Base-by-base conservation (phyloP, 768 basidiomycete species). In the Pleurotus djamor region DNA sequence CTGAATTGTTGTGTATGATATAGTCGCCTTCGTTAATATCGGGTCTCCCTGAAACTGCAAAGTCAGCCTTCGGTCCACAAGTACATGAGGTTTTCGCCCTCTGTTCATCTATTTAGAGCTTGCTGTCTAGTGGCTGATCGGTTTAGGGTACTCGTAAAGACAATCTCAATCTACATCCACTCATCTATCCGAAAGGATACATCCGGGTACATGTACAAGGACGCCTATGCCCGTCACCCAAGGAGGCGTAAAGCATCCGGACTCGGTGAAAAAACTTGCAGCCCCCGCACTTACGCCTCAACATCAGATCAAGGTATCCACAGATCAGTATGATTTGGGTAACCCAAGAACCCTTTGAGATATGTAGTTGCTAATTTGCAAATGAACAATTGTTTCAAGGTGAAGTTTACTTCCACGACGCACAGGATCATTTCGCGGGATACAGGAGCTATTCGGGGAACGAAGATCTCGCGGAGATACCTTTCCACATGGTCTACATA, bases 1-100 rank as follows among this genome's bases (percentile, higher is more conserved):
- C 68, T 83, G 76, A 67, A 58, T 8, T 47, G 17, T 8, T 12
- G 21, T 28, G 21, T 28, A 28, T 28, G 21, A 28, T 28, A 28
- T 28, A 28, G 21, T 28, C 21, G 21, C 21, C 21, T 28, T 28
- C 21, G 21, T 28, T 43, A 43, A 43, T n/a, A 43, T 43, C 10
- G 41, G 41, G n/a, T 9, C 10, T 10, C 9, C 41, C 41, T 43
- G 41, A 9, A 10, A 10, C 41, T 43, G n/a, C 41, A 43, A 43
- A 43, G n/a, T 43, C 41, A n/a, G 21, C 21, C 21, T 28, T 28
- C 21, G 21, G 21, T 28, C 21, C 21, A 28, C 21, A 28, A 28
- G 21, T 28, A 28, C 21, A 28, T 28, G 21, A 28, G 21, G 21
- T 28, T 1, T 28, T 28, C 21, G 21, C 21, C 1, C 21, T 28